phyloP scores from a whole-genome alignment of 768 basidiomycete species.

The Hortiboletus campestris region DNA sequence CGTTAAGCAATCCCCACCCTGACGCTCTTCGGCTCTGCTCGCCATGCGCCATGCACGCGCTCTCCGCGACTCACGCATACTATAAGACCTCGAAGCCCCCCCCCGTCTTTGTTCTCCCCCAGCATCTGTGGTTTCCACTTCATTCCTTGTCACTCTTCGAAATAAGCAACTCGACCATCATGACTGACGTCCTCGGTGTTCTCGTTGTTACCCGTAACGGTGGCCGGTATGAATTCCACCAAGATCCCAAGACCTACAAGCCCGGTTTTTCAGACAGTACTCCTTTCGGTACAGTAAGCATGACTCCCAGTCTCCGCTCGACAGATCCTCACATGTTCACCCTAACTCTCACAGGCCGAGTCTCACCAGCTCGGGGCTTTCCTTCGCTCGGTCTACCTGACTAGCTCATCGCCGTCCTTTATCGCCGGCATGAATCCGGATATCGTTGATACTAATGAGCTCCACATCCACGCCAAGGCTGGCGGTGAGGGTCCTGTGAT shows the following conservation, averaged over 20 bases:
- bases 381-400: slow-evolving; percentile 67
- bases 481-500: slow-evolving; percentile 85
- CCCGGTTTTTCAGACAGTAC: slow-evolving; percentile 65
- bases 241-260: slow-evolving; percentile 68
- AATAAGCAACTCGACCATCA: slow-evolving; percentile 15
- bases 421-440: slow-evolving; percentile 64
- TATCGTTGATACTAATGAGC: slow-evolving; percentile 69
- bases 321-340: neutral
- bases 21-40: slow-evolving; percentile 21
- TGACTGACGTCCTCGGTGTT: slow-evolving; percentile 67
- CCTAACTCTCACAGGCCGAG: slow-evolving; percentile 46
- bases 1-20: slow-evolving; percentile 21
- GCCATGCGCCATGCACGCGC: slow-evolving; percentile 31
- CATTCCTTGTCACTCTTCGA: slow-evolving; percentile 15
- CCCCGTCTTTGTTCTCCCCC: slow-evolving; percentile 13
- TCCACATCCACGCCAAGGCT: slow-evolving; percentile 77
- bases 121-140: slow-evolving; percentile 16
- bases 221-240: slow-evolving; percentile 66
- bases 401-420: slow-evolving; percentile 62
- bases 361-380: slow-evolving; percentile 61
- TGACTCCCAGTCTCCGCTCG: neutral
- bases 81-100: slow-evolving; percentile 23
- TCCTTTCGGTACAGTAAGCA: slow-evolving; percentile 67
- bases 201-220: slow-evolving; percentile 79
- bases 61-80: slow-evolving; percentile 15